Evolutionary conservation across 768 basidiomycete genomes (phyloP).

Genomic region (Podaxis pistillaris): DNA sequence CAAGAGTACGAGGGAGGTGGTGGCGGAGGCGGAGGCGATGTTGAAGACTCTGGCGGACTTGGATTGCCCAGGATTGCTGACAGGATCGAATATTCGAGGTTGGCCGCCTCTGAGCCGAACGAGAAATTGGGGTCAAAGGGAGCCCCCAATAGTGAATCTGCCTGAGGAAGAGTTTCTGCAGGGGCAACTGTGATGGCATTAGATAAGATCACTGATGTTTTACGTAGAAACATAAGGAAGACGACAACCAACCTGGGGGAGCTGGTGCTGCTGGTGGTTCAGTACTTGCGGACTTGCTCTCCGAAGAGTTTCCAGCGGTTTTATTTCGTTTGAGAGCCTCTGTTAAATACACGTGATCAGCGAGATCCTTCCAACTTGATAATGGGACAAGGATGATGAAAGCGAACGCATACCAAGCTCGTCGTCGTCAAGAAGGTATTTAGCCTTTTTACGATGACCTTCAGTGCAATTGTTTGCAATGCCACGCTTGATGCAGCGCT

Average conservation of each 20-base stretch:
- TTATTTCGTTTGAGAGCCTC: conserved; percentile 51
- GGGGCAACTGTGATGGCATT: conserved; percentile 15
- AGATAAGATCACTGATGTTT: conserved; percentile 19
- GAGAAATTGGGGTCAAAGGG: conserved; percentile 60
- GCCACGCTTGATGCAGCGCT: conserved; percentile 92
- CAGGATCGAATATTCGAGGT: conserved; percentile 93
- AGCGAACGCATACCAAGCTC: conserved; percentile 68
- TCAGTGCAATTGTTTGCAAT: conserved; percentile 88
- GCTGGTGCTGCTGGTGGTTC: conserved; percentile 14
- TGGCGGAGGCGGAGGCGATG: conserved; percentile 42
- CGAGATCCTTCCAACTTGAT: conserved; percentile 16
- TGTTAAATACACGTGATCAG: conserved; percentile 39
- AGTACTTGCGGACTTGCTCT: conserved; percentile 35
- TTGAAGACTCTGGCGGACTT: conserved; percentile 50
- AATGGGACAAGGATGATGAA: conserved; percentile 10
- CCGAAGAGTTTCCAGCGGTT: conserved; percentile 27
- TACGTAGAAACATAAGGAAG: conserved; percentile 15
- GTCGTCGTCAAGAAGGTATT: conserved; percentile 92
- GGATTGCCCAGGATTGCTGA: conserved; percentile 86
- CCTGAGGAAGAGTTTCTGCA: conserved; percentile 53
- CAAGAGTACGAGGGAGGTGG: conserved; percentile 36
- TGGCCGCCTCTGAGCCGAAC: conserved; percentile 89
- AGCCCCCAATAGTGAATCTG: conserved; percentile 60
- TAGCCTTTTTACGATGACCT: conserved; percentile 96
- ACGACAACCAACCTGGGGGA: conserved; percentile 22